Evolutionary conservation across 2,329 filamentous ascomycete genomes (phyloP).

Genomic region (Fusarium robinianum): DNA sequence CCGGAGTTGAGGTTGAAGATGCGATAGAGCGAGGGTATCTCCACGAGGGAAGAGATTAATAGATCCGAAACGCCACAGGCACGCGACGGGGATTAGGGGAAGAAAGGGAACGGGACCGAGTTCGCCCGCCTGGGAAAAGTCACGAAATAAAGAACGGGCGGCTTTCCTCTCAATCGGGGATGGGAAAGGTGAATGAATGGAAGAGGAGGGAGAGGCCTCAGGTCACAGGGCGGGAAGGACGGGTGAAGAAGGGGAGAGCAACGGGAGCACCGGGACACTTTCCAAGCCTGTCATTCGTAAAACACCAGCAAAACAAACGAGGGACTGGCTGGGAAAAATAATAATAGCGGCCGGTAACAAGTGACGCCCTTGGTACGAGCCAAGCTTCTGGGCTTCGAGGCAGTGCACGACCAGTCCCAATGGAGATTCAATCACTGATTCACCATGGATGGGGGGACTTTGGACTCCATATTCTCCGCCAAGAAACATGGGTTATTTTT

Average conservation of each 20-base stretch:
- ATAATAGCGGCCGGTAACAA: conserved; percentile 8
- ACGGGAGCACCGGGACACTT: conserved; percentile 17
- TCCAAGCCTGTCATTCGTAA: conserved; percentile 5
- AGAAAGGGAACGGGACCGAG: conserved; percentile 6
- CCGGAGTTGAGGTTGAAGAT: too few relatives aligned
- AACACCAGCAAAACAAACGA: background rate
- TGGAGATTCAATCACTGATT: too few relatives aligned
- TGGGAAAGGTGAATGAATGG: too few relatives aligned
- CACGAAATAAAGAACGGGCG: conserved; percentile 1
- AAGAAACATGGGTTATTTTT: too few relatives aligned
- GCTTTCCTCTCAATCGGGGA: too few relatives aligned
- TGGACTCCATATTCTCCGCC: too few relatives aligned
- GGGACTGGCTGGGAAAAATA: background rate
- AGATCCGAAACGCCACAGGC: conserved; percentile 1
- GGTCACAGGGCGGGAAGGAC: conserved; percentile 18
- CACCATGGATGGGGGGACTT: too few relatives aligned
- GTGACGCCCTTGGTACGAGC: conserved; percentile 33
- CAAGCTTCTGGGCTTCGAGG: conserved; percentile 34
- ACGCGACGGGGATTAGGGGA: conserved; percentile 2
- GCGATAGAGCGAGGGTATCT: conserved; percentile 4
- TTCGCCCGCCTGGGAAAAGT: conserved; percentile 1
- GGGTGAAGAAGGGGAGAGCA: conserved; percentile 8
- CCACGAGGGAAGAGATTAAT: background rate
- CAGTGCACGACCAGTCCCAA: conserved; percentile 29
- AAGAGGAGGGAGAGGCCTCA: background rate